phyloP scores from a whole-genome alignment of 129 eudicot genomes.

The Centrapalus pauciflorus region DNA sequence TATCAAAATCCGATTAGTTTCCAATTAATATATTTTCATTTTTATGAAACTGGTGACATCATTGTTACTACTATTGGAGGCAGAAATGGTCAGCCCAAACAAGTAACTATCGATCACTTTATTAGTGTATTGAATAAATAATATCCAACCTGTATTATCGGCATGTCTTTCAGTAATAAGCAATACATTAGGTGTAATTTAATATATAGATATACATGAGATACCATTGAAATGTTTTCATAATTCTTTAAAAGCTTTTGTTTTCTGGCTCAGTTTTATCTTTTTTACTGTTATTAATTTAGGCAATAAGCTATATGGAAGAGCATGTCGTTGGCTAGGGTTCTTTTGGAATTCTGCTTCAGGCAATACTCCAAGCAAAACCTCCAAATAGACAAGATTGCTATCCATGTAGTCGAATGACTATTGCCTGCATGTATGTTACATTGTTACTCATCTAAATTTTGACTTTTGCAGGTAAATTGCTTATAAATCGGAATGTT shows the following conservation, averaged over 20 bases:
- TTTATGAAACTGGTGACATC: conserved; percentile 80
- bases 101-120: conserved; percentile 36
- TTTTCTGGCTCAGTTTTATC: not conserved
- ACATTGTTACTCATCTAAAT: conserved; percentile 1
- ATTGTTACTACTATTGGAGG: conserved; percentile 85
- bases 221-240: too few species aligned
- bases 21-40: too few species aligned
- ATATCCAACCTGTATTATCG: not conserved
- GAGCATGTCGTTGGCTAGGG: conserved; percentile 89
- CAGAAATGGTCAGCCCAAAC: conserved; percentile 74
- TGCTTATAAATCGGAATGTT: conserved; percentile 77
- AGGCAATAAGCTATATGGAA: conserved; percentile 92
- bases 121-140: not conserved
- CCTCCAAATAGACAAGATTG: too few species aligned
- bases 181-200: not conserved
- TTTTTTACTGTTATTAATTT: conserved; percentile 8
- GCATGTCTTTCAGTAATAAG: too few species aligned
- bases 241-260: not conserved
- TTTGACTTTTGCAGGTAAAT: conserved; percentile 53
- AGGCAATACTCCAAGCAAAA: conserved; percentile 35
- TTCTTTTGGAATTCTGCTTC: conserved; percentile 89
- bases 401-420: too few species aligned
- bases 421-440: too few species aligned
- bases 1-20: too few species aligned
- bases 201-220: too few species aligned